Base-by-base conservation (phyloP, 345 rosid genomes). In the Ceriops decandra region DNA sequence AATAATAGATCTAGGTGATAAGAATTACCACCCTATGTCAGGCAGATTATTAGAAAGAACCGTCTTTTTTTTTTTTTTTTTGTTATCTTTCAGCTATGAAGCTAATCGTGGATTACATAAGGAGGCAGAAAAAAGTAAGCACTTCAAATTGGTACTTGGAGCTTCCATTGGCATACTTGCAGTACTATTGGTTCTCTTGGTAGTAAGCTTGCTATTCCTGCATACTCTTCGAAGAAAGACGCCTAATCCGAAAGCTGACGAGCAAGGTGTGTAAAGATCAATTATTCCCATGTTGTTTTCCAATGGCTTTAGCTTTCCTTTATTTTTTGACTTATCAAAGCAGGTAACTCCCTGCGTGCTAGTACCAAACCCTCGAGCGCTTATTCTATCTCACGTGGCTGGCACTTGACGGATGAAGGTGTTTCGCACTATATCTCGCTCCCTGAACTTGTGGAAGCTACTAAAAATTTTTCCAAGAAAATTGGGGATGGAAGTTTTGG, bases 401-500 rank as follows among this genome's bases (percentile, higher is more conserved):
- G 89, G 73, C 85, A 86, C 80, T 81, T 88, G 52, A 75, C 77
- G 72, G 97, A 90, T 49, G 99, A 90, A 71, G 97, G 96, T 15
- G 78, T 85, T 30, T 92, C 96, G 1, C 86, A 86, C 81, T 87
- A 68, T 67, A 88, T 95, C 64, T 38, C 93, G 0, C 87, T 92
- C 52, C 69, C 89, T 46, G 86, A 86, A 66, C 83, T 95, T 13
- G 92, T 87, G 84, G 87, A 85, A 74, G 99, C 99, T 26, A 90
- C 98, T 0, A 75, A 85, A 13, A 75, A 77, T 21, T 95, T 92
- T 70, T 83, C 85, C 31, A 88, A 78, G 85, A 85, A 83, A 77
- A 90, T 92, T 57, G 99, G 99, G 36, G 86, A 79, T 79, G 99
- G 99, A 77, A 95, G 98, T 75, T 92, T 92, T 56, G 98, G 99